phyloP scores from a whole-genome alignment of 2,329 filamentous ascomycete species.

The Colletotrichum filicis region DNA sequence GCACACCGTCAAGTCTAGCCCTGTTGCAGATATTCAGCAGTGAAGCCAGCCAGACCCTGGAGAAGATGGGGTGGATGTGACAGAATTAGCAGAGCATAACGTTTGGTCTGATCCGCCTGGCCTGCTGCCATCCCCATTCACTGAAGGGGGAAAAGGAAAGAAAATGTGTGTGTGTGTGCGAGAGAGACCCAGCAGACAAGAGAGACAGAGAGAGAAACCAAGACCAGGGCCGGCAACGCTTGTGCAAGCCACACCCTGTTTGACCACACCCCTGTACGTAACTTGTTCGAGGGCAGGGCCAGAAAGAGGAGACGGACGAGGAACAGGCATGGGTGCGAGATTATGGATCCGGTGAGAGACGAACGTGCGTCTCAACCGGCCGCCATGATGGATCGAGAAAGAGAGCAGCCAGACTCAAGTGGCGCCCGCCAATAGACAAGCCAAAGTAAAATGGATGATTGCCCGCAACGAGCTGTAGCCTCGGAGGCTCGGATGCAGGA shows the following conservation, averaged over 20 bases:
- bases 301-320: slow-evolving; percentile 33
- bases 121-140: slow-evolving; percentile 41
- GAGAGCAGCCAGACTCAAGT: slow-evolving; percentile 25
- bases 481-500: slow-evolving; percentile 10
- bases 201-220: slow-evolving; percentile 30
- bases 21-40: slow-evolving; percentile 49
- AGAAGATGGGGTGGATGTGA: slow-evolving; percentile 47
- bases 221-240: slow-evolving; percentile 29
- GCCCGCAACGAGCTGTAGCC: slow-evolving; percentile 10
- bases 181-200: slow-evolving; percentile 10
- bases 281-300: slow-evolving; percentile 16
- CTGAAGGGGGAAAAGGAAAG: neutral
- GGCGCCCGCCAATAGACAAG: slow-evolving; percentile 17
- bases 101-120: slow-evolving; percentile 46
- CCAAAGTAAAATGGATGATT: slow-evolving; percentile 11
- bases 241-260: slow-evolving; percentile 32
- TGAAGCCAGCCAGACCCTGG: slow-evolving; percentile 37
- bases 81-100: slow-evolving; percentile 47
- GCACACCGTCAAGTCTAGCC: slow-evolving; percentile 50
- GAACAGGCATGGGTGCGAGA: slow-evolving; percentile 30
- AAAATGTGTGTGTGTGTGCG: neutral
- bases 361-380: slow-evolving; percentile 34
- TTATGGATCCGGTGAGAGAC: slow-evolving; percentile 36
- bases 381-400: slow-evolving; percentile 32
- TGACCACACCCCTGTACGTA: slow-evolving; percentile 25